Percentiles rank a stretch among this genome's conserved stretches.
Evolutionary conservation across 768 basidiomycete genomes (phyloP).

Genomic region (Boletus insuetus): DNA sequence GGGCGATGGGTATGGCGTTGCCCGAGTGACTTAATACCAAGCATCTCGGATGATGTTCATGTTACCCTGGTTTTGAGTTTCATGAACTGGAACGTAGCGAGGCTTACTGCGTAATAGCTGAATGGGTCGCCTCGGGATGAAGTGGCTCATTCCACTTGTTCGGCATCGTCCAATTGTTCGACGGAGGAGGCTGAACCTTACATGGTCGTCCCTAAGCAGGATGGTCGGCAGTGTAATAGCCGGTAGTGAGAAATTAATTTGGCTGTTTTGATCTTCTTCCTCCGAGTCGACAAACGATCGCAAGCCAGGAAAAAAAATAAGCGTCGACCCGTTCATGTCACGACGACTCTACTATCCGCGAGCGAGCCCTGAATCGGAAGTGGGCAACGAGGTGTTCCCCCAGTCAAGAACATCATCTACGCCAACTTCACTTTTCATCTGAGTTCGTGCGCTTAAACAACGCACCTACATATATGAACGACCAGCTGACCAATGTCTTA

Average conservation of each 20-base stretch:
- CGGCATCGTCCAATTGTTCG: constrained; percentile 15
- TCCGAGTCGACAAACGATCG: constrained; percentile 9
- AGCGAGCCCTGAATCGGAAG: neutral
- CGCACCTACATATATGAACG: constrained; percentile 16
- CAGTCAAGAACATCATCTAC: constrained; percentile 4
- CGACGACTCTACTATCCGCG: neutral
- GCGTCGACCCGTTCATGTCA: constrained; percentile 5
- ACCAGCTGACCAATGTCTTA: constrained; percentile 16
- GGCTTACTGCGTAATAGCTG: constrained; percentile 43
- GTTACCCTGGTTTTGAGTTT: constrained; percentile 49
- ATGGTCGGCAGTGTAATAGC: constrained; percentile 14
- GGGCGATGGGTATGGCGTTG: constrained; percentile 24
- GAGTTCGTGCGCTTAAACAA: constrained; percentile 22
- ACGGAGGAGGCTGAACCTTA: constrained; percentile 6
- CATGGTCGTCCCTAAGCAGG: constrained; percentile 5
- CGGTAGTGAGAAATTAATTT: constrained; percentile 11
- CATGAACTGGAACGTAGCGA: constrained; percentile 51
- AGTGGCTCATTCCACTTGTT: constrained; percentile 22
- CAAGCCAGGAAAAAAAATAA: neutral
- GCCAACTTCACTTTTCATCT: constrained; percentile 6
- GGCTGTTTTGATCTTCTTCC: constrained; percentile 4
- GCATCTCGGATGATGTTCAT: constrained; percentile 29
- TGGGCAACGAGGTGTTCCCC: constrained; percentile 11
- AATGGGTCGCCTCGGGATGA: constrained; percentile 37
- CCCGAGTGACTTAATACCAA: constrained; percentile 28